Percentiles rank a stretch among this genome's conserved stretches.
phyloP scores from a whole-genome alignment of 345 rosid species.

The Luvunga scandens region DNA sequence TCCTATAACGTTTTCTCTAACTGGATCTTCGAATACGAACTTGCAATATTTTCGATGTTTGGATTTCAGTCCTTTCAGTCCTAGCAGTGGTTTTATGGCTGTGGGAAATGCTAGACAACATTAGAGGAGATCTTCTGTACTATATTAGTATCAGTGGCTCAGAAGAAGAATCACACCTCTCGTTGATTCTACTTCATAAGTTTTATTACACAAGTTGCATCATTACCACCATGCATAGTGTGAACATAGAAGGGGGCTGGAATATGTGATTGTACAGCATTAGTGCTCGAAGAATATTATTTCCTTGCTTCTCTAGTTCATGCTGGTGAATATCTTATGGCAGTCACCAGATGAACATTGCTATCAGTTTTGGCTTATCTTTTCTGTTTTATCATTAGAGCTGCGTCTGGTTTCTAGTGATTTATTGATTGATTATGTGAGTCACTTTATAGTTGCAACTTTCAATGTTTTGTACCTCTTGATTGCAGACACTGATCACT shows the following conservation, averaged over 20 bases:
- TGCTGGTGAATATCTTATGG: neutral
- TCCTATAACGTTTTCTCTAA: conserved; percentile 61
- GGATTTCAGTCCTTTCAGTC: conserved; percentile 95
- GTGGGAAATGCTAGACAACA: conserved; percentile 58
- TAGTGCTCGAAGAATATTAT: neutral
- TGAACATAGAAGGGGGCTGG: no score
- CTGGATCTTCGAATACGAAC: conserved; percentile 61
- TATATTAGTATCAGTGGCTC: no score
- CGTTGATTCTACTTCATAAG: conserved; percentile 20
- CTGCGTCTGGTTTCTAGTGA: neutral
- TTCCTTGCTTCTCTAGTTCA: neutral
- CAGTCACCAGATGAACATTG: neutral
- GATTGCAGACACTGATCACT: neutral
- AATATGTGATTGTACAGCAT: neutral
- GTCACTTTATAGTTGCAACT: no score
- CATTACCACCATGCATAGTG: conserved; percentile 67
- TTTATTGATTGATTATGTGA: neutral
- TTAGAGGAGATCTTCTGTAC: no score
- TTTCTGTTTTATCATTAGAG: neutral
- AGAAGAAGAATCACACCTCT: no score
- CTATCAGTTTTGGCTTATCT: neutral
- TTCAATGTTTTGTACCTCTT: neutral
- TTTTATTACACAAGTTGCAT: conserved; percentile 77
- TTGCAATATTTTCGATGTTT: conserved; percentile 66
- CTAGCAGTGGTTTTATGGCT: conserved; percentile 89